Evolutionary conservation across 495 filamentous ascomycete species (phyloP).

Genomic region (Talaromyces nanjingensis): DNA sequence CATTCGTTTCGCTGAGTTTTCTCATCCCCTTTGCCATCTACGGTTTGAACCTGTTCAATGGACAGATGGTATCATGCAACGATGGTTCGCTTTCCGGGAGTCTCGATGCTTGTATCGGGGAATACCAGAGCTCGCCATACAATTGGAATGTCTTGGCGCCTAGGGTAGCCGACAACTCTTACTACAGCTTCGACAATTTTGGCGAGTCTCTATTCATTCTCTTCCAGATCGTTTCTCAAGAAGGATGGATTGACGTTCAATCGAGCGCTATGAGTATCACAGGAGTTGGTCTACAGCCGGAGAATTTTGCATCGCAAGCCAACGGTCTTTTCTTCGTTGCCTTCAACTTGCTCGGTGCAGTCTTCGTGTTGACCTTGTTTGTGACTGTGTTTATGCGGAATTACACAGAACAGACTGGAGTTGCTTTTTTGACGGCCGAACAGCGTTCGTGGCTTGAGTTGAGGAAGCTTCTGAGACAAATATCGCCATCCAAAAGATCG

Average conservation of each 20-base stretch:
- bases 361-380: constrained; percentile 97
- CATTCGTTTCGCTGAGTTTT: constrained; percentile 88
- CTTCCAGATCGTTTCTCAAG: constrained; percentile 98
- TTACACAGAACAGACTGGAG: constrained; percentile 97
- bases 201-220: constrained; percentile 87
- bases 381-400: constrained; percentile 99
- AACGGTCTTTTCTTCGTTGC: constrained; percentile 92
- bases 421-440: constrained; percentile 92
- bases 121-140: constrained; percentile 70
- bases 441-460: constrained; percentile 96
- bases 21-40: constrained; percentile 96
- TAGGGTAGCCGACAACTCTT: constrained; percentile 70
- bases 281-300: constrained; percentile 65
- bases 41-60: constrained; percentile 85
- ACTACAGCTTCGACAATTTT: constrained; percentile 92
- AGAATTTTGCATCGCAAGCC: constrained; percentile 59
- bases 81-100: constrained; percentile 51
- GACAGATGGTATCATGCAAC: constrained; percentile 74
- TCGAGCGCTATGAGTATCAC: constrained; percentile 74
- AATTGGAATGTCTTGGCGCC: constrained; percentile 81
- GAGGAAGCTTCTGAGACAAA: constrained; percentile 85
- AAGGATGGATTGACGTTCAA: constrained; percentile 94
- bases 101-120: constrained; percentile 65
- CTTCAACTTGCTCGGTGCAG: constrained; percentile 93
- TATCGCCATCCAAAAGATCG: constrained; percentile 84